Evolutionary conservation across 2,329 filamentous ascomycete species (phyloP).

Genomic region (Plenodomus tracheiphilus): DNA sequence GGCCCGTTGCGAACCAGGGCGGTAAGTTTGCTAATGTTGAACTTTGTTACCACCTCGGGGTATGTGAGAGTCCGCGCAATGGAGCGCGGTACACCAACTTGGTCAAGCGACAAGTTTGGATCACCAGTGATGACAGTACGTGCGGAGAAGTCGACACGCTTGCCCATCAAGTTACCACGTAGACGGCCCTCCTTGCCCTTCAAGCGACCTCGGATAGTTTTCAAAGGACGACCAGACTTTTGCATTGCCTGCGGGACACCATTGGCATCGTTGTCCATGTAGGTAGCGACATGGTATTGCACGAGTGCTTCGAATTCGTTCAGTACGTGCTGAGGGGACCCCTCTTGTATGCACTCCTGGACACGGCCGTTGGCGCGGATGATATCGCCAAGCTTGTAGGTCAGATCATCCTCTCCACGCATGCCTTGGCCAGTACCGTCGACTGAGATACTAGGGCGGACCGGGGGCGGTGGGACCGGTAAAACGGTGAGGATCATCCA

Average conservation of each 20-base stretch:
- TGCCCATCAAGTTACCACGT: constrained; percentile 98
- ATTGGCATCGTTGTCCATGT: constrained; percentile 99
- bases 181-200: constrained; percentile 99
- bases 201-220: constrained; percentile 92
- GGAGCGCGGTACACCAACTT: constrained; percentile 93
- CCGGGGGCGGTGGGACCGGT: constrained; percentile 91
- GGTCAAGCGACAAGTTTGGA: constrained; percentile 91
- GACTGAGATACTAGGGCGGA: constrained; percentile 95
- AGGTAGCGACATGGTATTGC: constrained; percentile 97
- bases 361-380: constrained; percentile 97
- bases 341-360: constrained; percentile 85
- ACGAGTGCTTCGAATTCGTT: constrained; percentile 88
- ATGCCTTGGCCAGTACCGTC: constrained; percentile 90
- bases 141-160: constrained; percentile 92
- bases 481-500: constrained; percentile 98
- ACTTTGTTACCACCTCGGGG: constrained; percentile 94
- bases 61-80: constrained; percentile 94
- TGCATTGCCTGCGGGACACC: constrained; percentile 92
- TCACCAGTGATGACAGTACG: constrained; percentile 99
- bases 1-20: constrained; percentile 90
- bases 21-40: constrained; percentile 94
- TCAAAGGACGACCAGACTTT: constrained; percentile 94
- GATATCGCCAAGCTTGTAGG: constrained; percentile 98
- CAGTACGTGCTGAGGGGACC: constrained; percentile 87
- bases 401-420: constrained; percentile 97